Percentiles rank a stretch among this genome's conserved stretches.
These are phyloP conservation scores for Mycena galericulata DNA, from an alignment of 768 basidiomycete genomes.

Conservation along the genomic window DNA sequence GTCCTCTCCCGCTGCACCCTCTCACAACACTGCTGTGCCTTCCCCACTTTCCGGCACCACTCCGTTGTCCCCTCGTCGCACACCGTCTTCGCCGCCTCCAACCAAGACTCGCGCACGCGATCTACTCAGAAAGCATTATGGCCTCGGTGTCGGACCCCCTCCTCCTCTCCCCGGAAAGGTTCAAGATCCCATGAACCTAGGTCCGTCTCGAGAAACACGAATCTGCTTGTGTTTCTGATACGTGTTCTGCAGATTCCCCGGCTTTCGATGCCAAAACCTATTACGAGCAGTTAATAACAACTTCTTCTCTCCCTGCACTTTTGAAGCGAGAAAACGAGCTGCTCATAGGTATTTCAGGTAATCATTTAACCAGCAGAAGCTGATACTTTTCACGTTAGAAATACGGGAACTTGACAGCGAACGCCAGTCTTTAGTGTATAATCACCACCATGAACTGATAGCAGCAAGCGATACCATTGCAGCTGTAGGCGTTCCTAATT, in stretches of 20 bases:
- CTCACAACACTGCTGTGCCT: constrained; percentile 37
- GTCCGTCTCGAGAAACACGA: constrained; percentile 49
- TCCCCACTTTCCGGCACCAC: constrained; percentile 33
- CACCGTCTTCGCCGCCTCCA: constrained; percentile 47
- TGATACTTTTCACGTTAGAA: constrained; percentile 58
- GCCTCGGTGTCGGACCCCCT: constrained; percentile 81
- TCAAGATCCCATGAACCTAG: constrained; percentile 86
- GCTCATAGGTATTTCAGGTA: constrained; percentile 64
- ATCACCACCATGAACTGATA: constrained; percentile 95
- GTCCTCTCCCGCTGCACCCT: constrained; percentile 43
- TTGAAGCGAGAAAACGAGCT: constrained; percentile 88
- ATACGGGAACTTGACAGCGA: constrained; percentile 91
- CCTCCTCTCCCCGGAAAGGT: constrained; percentile 66
- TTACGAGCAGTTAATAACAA: constrained; percentile 89
- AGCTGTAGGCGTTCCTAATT: constrained; percentile 61
- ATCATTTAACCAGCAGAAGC: not conserved
- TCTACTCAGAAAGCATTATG: constrained; percentile 88
- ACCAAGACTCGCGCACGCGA: constrained; percentile 76
- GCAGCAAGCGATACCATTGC: constrained; percentile 94
- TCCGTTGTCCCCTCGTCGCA: constrained; percentile 44
- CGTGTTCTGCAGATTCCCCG: constrained; percentile 74
- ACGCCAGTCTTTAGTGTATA: constrained; percentile 91
- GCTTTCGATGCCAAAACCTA: constrained; percentile 88
- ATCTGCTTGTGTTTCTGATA: constrained; percentile 4
- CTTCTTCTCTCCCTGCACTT: constrained; percentile 77